These are phyloP conservation scores for Suhomyces tanzawaensis DNA, from an alignment of 805 yeast species.

Conservation along the genomic window DNA sequence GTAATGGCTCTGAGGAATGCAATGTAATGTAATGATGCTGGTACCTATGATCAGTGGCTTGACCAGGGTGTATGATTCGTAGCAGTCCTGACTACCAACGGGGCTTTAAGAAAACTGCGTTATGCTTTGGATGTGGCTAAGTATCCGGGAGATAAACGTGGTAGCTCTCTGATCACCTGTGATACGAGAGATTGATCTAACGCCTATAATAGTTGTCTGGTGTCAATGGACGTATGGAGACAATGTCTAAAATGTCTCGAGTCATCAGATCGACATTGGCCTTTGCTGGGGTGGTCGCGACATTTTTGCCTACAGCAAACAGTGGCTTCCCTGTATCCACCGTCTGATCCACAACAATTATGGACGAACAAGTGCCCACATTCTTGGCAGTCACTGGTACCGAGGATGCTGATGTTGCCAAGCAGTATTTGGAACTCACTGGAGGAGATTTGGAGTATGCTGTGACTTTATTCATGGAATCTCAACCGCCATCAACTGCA, in stretches of 20 bases:
- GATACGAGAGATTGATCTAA: too few species aligned
- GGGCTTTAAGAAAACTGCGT: too few species aligned
- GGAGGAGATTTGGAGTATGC: slow-evolving; percentile 81
- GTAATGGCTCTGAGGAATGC: too few species aligned
- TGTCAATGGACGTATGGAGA: not conserved
- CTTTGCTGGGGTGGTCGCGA: not conserved
- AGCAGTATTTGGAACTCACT: slow-evolving; percentile 74
- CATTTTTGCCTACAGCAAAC: not conserved
- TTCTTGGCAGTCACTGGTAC: slow-evolving; percentile 84
- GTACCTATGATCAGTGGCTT: too few species aligned
- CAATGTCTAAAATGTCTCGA: not conserved
- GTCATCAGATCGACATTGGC: not conserved
- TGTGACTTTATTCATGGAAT: slow-evolving; percentile 75
- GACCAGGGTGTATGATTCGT: too few species aligned
- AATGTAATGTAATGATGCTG: too few species aligned
- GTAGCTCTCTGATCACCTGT: too few species aligned
- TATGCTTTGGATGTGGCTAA: too few species aligned
- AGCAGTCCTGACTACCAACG: too few species aligned
- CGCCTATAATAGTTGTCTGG: not conserved
- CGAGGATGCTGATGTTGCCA: slow-evolving; percentile 64
- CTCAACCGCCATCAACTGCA: slow-evolving; percentile 18
- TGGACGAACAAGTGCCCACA: slow-evolving; percentile 57
- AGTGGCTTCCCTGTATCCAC: too few species aligned
- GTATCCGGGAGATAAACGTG: too few species aligned
- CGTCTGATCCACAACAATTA: slow-evolving; percentile 8